These are phyloP conservation scores for Gamsiella multidivaricata DNA, from an alignment of 192 early-diverging fungal genomes.

Conservation along the genomic window DNA sequence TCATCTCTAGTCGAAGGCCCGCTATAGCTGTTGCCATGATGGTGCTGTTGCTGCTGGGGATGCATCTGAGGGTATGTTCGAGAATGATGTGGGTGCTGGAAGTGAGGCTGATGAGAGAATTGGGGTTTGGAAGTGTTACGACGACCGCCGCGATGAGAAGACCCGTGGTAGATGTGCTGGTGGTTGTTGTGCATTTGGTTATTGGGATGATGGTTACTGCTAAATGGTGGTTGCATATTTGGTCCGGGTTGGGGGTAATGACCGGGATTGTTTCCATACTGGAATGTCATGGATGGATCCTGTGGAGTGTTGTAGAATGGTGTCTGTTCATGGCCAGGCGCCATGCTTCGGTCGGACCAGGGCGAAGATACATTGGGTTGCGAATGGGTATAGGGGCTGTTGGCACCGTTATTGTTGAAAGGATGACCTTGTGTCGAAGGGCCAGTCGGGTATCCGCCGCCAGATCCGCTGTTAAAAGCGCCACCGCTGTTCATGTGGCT, in stretches of 20 bases:
- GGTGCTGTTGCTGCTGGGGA: slow-evolving; percentile 3
- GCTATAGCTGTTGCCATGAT: slow-evolving; percentile 21
- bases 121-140: slow-evolving; percentile 20
- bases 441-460: neutral
- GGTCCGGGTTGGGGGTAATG: slow-evolving; percentile 16
- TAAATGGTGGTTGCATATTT: slow-evolving; percentile 6
- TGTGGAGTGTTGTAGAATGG: slow-evolving; percentile 3
- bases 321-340: slow-evolving; percentile 31
- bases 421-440: slow-evolving; percentile 1
- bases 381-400: slow-evolving; percentile 32
- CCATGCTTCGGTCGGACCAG: slow-evolving; percentile 28
- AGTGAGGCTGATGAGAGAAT: slow-evolving; percentile 22
- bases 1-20: slow-evolving; percentile 29
- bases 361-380: slow-evolving; percentile 7
- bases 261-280: slow-evolving; percentile 4
- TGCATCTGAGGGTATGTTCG: slow-evolving; percentile 41
- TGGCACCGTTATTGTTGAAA: slow-evolving; percentile 20
- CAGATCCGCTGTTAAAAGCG: slow-evolving; percentile 16
- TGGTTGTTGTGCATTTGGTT: slow-evolving; percentile 13
- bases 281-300: slow-evolving; percentile 3
- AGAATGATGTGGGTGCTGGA: slow-evolving; percentile 31
- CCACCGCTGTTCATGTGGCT: neutral
- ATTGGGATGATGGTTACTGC: slow-evolving; percentile 9
- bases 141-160: slow-evolving; percentile 26
- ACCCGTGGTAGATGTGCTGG: slow-evolving; percentile 8